A percentile compares a stretch with the other conserved stretches of the same genome.
Conservation (phyloP, 1,284 basidiomycete genomes). For the Heterobasidion annosum region DNA sequence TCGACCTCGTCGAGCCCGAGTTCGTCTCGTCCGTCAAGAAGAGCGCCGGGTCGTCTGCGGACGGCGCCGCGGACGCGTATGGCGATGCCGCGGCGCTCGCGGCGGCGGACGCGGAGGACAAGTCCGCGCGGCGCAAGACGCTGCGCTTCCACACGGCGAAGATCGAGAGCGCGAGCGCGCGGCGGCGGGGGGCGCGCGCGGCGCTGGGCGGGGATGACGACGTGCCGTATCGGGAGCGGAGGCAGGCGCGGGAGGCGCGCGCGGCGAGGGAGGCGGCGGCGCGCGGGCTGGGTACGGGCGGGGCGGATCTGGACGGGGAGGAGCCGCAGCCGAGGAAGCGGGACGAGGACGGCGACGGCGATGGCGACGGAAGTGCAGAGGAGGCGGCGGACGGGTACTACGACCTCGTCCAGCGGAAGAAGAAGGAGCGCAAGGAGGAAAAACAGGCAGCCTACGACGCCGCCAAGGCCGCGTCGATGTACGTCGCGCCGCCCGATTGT, state of each 20-base stretch:
- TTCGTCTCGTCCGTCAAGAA: slow-evolving; percentile 34
- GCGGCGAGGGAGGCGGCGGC: slow-evolving; percentile 38
- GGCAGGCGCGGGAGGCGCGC: slow-evolving; percentile 48
- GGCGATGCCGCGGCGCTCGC: slow-evolving; percentile 71
- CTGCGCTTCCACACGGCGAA: slow-evolving; percentile 84
- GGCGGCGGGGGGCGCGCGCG: slow-evolving; percentile 58
- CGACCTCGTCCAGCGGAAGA: slow-evolving; percentile 72
- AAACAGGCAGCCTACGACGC: slow-evolving; percentile 80
- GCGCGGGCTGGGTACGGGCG: slow-evolving; percentile 39
- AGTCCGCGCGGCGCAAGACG: slow-evolving; percentile 67
- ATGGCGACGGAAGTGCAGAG: slow-evolving; percentile 25
- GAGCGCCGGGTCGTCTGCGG: slow-evolving; percentile 5
- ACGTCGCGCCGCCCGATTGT: slow-evolving; percentile 14
- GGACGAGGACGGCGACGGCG: slow-evolving; percentile 23
- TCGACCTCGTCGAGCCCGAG: slow-evolving; percentile 70
- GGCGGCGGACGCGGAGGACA: slow-evolving; percentile 72
- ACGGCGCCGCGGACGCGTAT: slow-evolving; percentile 43
- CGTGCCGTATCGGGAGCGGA: slow-evolving; percentile 68
- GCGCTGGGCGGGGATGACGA: slow-evolving; percentile 81
- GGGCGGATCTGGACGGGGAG: slow-evolving; percentile 58
- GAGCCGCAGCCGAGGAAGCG: slow-evolving; percentile 34
- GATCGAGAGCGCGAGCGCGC: slow-evolving; percentile 67
- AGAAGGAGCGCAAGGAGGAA: slow-evolving; percentile 63
- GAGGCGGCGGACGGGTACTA: slow-evolving; percentile 71
- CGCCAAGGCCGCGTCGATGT: slow-evolving; percentile 56